Evolutionary conservation across 2,329 filamentous ascomycete genomes (phyloP).

Genomic region (Lasiodiplodia hormozganensis): DNA sequence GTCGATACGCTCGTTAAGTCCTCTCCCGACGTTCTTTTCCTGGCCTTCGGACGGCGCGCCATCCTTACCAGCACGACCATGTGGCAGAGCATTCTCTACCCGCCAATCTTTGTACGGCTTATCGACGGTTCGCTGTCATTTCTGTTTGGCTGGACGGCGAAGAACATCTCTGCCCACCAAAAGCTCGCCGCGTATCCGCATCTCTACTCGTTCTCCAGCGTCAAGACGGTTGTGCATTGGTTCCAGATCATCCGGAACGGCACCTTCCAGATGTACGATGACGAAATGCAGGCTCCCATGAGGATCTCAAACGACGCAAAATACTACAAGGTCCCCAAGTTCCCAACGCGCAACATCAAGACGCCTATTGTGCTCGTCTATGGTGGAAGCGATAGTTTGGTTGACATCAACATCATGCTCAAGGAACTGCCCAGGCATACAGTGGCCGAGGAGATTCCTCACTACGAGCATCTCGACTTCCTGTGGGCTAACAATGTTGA

Average conservation of each 20-base stretch:
- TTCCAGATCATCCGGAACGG: constrained; percentile 98
- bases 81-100: constrained; percentile 97
- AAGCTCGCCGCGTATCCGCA: constrained; percentile 96
- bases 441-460: constrained; percentile 82
- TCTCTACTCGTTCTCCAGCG: constrained; percentile 94
- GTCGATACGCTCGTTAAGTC: constrained; percentile 94
- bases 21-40: constrained; percentile 88
- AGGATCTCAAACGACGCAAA: constrained; percentile 74
- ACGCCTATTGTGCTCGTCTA: constrained; percentile 94
- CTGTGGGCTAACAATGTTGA: constrained; percentile 91
- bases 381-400: constrained; percentile 89
- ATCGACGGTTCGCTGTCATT: constrained; percentile 84
- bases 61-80: constrained; percentile 93
- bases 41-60: constrained; percentile 89
- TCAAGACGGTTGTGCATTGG: constrained; percentile 98
- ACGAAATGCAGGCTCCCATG: constrained; percentile 83
- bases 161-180: constrained; percentile 84
- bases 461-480: constrained; percentile 97
- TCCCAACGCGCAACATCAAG: constrained; percentile 95
- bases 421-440: constrained; percentile 86
- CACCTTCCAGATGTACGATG: constrained; percentile 98
- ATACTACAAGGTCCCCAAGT: constrained; percentile 95
- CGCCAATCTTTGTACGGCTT: constrained; percentile 85
- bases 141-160: constrained; percentile 87
- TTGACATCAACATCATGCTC: constrained; percentile 93